phyloP scores from a whole-genome alignment of 2,329 filamentous ascomycete genomes.

The Aspergillus calidoustus region DNA sequence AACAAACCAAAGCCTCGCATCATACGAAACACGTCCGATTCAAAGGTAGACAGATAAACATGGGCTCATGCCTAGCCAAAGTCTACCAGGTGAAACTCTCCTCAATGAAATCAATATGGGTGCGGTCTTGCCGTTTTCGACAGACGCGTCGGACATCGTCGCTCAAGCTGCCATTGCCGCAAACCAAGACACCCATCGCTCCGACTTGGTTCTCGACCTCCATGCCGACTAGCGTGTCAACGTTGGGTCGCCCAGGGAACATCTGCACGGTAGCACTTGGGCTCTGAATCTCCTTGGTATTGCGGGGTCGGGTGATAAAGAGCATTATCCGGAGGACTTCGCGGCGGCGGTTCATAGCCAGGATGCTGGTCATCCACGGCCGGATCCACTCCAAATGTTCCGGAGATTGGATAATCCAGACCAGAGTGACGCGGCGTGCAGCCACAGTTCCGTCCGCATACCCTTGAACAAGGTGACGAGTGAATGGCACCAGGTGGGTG shows the following conservation, averaged over 20 bases:
- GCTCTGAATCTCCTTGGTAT: conserved; percentile 78
- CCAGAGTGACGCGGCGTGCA: conserved; percentile 77
- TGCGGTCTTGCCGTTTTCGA: conserved; percentile 63
- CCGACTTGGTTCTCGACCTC: conserved; percentile 83
- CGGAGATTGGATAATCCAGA: conserved; percentile 91
- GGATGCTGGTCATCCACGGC: conserved; percentile 78
- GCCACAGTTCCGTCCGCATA: conserved; percentile 74
- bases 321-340: conserved; percentile 85
- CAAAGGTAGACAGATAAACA: not conserved
- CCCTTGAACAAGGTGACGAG: conserved; percentile 74
- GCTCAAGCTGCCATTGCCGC: conserved; percentile 73
- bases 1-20: conserved; percentile 1
- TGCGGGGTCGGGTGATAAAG: conserved; percentile 86
- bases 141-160: conserved; percentile 76
- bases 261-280: conserved; percentile 83
- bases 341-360: conserved; percentile 77
- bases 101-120: conserved; percentile 74
- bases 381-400: conserved; percentile 92
- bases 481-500: conserved; percentile 89
- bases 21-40: not conserved
- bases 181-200: conserved; percentile 85
- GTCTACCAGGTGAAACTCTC: conserved; percentile 67
- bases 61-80: not conserved
- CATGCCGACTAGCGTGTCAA: conserved; percentile 75
- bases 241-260: conserved; percentile 86